phyloP scores from a whole-genome alignment of 73 alveolate species.

The Paramecium bursaria region DNA sequence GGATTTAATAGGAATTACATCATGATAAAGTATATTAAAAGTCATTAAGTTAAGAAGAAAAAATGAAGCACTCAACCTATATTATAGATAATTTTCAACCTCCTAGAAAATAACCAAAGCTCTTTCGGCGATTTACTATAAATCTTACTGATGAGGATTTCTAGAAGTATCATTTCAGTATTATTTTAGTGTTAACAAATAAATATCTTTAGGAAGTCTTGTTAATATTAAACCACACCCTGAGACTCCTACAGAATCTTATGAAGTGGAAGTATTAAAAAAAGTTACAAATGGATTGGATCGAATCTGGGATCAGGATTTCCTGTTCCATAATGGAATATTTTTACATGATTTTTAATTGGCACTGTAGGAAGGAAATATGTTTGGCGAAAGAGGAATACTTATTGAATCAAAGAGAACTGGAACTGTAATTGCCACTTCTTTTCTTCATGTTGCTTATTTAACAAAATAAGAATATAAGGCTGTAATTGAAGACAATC shows the following conservation, averaged over 20 bases:
- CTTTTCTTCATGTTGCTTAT: conserved; percentile 21
- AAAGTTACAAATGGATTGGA: conserved; percentile 35
- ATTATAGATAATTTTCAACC: conserved; percentile 13
- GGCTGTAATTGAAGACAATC: conserved; percentile 15
- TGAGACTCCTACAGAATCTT: neutral
- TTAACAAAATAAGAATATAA: conserved; percentile 25
- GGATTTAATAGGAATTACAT: neutral
- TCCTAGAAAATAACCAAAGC: neutral
- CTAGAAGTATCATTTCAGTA: neutral
- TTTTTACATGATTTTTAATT: conserved; percentile 17
- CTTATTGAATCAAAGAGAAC: conserved; percentile 50
- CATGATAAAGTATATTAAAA: neutral
- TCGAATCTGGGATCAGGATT: conserved; percentile 1
- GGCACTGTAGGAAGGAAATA: conserved; percentile 3
- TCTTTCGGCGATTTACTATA: conserved; percentile 13
- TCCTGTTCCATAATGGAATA: conserved; percentile 30
- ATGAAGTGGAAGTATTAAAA: conserved; percentile 9
- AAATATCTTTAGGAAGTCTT: conserved; percentile 10
- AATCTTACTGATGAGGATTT: conserved; percentile 19
- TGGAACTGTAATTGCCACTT: conserved; percentile 43
- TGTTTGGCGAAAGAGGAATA: conserved; percentile 59
- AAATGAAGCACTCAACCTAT: neutral
- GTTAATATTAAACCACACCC: neutral
- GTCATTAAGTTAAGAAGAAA: neutral
- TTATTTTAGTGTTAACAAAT: conserved; percentile 6